Conservation (phyloP, 805 yeast species). For the Ogataea pignaliae region DNA sequence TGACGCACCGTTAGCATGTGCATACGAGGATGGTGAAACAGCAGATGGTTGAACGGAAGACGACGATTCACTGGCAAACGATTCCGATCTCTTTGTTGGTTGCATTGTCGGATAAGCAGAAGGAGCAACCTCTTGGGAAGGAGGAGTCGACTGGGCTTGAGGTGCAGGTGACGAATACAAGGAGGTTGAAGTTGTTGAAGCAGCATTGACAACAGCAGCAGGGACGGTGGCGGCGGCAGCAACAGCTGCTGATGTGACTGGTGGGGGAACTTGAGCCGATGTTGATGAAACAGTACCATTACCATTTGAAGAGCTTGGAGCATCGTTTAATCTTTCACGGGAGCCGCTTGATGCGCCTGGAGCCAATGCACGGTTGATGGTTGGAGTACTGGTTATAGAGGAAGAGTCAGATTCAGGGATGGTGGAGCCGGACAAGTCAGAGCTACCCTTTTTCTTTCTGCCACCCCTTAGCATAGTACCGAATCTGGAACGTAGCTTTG, state of each 20-base stretch:
- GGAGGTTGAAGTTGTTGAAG: not conserved
- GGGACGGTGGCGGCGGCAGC: not conserved
- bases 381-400: constrained; percentile 22
- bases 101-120: constrained; percentile 26
- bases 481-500: constrained; percentile 58
- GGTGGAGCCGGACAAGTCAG: constrained; percentile 14
- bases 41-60: constrained; percentile 22
- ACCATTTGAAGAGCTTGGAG: not conserved
- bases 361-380: constrained; percentile 1
- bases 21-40: constrained; percentile 5
- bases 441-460: constrained; percentile 46
- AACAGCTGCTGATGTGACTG: not conserved
- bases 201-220: not conserved
- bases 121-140: constrained; percentile 1
- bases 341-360: constrained; percentile 1
- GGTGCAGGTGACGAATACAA: constrained; percentile 2
- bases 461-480: constrained; percentile 65
- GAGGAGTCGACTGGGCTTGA: not conserved
- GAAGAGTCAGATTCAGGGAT: constrained; percentile 31
- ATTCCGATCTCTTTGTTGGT: constrained; percentile 28
- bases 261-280: not conserved
- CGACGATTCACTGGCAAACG: constrained; percentile 14
- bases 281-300: constrained; percentile 1
- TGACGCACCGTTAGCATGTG: constrained; percentile 2
- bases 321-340: constrained; percentile 1